These are phyloP conservation scores for Botrytis hyacinthi DNA, from an alignment of 2,329 filamentous ascomycete species.

Conservation along the genomic window DNA sequence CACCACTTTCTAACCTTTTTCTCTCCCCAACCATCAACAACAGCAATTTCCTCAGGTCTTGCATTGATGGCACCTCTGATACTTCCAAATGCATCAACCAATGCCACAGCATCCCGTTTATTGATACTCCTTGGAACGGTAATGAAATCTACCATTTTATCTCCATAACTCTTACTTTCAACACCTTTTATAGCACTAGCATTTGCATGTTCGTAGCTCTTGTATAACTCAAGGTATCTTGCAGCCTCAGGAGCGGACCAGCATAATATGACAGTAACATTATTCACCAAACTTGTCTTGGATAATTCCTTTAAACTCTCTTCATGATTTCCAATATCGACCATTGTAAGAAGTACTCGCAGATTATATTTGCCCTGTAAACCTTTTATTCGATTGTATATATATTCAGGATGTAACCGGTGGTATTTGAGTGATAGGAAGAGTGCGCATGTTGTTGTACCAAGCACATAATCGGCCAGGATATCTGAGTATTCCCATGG, in stretches of 20 bases:
- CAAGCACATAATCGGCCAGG: slow-evolving; percentile 89
- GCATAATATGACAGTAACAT: slow-evolving; percentile 86
- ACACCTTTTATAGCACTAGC: slow-evolving; percentile 81
- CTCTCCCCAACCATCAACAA: slow-evolving; percentile 91
- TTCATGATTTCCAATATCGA: slow-evolving; percentile 94
- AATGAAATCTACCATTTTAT: slow-evolving; percentile 87
- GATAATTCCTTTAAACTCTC: slow-evolving; percentile 84
- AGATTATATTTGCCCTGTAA: slow-evolving; percentile 84
- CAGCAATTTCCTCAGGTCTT: slow-evolving; percentile 75
- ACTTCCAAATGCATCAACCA: slow-evolving; percentile 91
- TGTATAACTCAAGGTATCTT: slow-evolving; percentile 91
- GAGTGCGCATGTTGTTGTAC: slow-evolving; percentile 81
- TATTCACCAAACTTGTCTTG: slow-evolving; percentile 90
- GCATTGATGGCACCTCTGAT: slow-evolving; percentile 85
- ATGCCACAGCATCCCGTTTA: slow-evolving; percentile 86
- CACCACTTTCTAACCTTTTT: slow-evolving; percentile 91
- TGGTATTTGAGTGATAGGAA: slow-evolving; percentile 97
- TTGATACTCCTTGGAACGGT: slow-evolving; percentile 88
- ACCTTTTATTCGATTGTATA: slow-evolving; percentile 86
- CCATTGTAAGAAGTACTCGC: slow-evolving; percentile 82
- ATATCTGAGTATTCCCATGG: slow-evolving; percentile 98
- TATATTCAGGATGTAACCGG: slow-evolving; percentile 94
- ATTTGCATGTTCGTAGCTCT: slow-evolving; percentile 82
- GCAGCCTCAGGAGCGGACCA: slow-evolving; percentile 94
- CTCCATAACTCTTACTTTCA: slow-evolving; percentile 78